Base-by-base conservation (phyloP, 2,329 filamentous ascomycete genomes). In the Ophiocordyceps polyrhachis-furcata region DNA sequence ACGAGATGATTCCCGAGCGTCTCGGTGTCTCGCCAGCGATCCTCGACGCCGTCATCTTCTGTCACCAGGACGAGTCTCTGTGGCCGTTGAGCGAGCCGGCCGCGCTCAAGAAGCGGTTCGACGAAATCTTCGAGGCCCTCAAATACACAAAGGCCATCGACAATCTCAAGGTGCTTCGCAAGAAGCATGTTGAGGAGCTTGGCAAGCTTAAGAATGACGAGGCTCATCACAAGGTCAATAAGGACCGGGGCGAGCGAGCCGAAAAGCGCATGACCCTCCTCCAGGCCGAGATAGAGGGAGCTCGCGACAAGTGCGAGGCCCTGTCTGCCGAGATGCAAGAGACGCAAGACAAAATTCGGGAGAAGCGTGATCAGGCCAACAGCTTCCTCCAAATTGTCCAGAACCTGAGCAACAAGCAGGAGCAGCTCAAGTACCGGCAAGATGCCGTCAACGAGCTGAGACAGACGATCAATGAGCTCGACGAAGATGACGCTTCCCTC, bases 91-190 rank as follows among this genome's bases (percentile, higher is more conserved):
- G 86, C 57, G 85, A 93, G 55, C 86, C 91, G 0, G 68, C 75
- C 0, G 76, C 76, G 1, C 68, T 98, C 43, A 98, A 98, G 63
- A 93, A 93, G 61, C 82, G 80, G 44, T 98, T 98, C 48, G 91
- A 98, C 57, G 86, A 94, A 58, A 98, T 98, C 12, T 98, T 98
- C 52, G 91, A 96, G 62, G 91, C 91, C 1, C 70, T 85, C 63
- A 95, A 94, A 59, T 98, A 96, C 62, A 94, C 88, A 31, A 95
- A 94, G 56, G 91, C 88, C 17, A 93, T 98, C 48, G 88, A 95
- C 41, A 94, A 93, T 59, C 83, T 98, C 58, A 95, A 93, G 57
- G 60, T 79, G 11, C 69, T 96, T 43, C 74, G 81, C 37, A 98
- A 96, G 64, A 81, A 79, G 51, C 81, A 93, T 51, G 81, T 79